Percentiles rank a stretch among this genome's conserved stretches.
Conservation (phyloP, 768 basidiomycete species). For the Amanita pseudoporphyria region DNA sequence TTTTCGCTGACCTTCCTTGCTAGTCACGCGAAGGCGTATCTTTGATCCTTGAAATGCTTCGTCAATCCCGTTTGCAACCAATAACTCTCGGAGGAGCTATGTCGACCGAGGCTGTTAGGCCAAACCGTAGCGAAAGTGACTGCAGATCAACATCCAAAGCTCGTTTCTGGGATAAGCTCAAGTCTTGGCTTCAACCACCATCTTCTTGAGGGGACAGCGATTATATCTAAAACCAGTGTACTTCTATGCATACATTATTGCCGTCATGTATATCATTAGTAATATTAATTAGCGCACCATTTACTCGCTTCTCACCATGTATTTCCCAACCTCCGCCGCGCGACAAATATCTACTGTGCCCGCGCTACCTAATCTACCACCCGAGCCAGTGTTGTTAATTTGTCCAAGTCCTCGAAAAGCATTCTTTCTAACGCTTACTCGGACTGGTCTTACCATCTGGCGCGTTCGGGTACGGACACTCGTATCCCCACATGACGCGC, state of each 20-base stretch:
- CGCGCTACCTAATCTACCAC: slow-evolving; percentile 50
- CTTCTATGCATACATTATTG: background rate
- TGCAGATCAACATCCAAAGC: slow-evolving; percentile 2
- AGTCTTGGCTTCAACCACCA: slow-evolving; percentile 30
- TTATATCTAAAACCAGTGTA: background rate
- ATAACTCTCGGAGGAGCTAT: slow-evolving; percentile 34
- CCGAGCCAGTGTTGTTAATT: slow-evolving; percentile 49
- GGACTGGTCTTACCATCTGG: slow-evolving; percentile 68
- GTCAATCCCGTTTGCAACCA: slow-evolving; percentile 64
- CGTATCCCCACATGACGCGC: slow-evolving; percentile 1
- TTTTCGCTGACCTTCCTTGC: slow-evolving; percentile 8
- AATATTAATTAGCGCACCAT: background rate
- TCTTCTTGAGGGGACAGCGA: slow-evolving; percentile 9
- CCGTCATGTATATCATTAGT: slow-evolving; percentile 2
- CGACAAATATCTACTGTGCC: slow-evolving; percentile 63
- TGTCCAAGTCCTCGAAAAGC: slow-evolving; percentile 62
- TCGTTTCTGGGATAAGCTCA: slow-evolving; percentile 31
- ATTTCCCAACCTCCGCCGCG: slow-evolving; percentile 78
- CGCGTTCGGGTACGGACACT: slow-evolving; percentile 59
- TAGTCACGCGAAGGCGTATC: slow-evolving; percentile 86
- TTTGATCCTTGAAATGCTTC: slow-evolving; percentile 67
- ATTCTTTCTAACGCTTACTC: slow-evolving; percentile 72
- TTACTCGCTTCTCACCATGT: slow-evolving; percentile 36
- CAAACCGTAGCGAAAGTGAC: slow-evolving; percentile 3
- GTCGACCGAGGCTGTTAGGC: background rate